Percentiles rank a stretch among this genome's conserved stretches.
Evolutionary conservation across 805 yeast species (phyloP).

Genomic region (Candida quercuum): DNA sequence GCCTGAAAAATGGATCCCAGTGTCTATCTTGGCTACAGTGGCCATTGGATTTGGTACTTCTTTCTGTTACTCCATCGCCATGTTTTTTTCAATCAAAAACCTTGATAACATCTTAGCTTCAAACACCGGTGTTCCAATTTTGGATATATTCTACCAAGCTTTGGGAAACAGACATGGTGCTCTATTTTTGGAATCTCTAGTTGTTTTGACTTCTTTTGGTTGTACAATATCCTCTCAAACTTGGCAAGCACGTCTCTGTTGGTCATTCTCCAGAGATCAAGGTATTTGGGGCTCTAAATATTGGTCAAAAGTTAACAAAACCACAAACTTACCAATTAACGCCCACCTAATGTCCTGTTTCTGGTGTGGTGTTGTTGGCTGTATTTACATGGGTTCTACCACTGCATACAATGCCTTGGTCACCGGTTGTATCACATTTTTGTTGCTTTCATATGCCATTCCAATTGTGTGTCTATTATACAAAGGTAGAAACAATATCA

Average conservation of each 20-base stretch:
- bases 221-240: constrained; percentile 59
- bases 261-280: constrained; percentile 64
- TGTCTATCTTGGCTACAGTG: constrained; percentile 54
- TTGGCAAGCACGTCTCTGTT: constrained; percentile 61
- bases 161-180: constrained; percentile 48
- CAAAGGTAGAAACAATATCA: constrained; percentile 45
- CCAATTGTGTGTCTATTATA: constrained; percentile 45
- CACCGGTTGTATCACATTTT: constrained; percentile 51
- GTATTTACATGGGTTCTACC: constrained; percentile 56
- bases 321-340: constrained; percentile 46
- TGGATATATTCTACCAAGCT: constrained; percentile 58
- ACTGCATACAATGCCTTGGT: constrained; percentile 65
- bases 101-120: constrained; percentile 42
- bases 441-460: constrained; percentile 50
- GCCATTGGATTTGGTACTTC: constrained; percentile 58
- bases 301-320: constrained; percentile 41
- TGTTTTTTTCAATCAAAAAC: constrained; percentile 54
- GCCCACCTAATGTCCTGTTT: constrained; percentile 50
- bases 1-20: constrained; percentile 52
- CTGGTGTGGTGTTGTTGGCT: constrained; percentile 48
- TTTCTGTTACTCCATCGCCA: constrained; percentile 42
- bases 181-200: constrained; percentile 39
- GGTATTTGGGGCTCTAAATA: constrained; percentile 49
- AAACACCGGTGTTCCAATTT: constrained; percentile 51
- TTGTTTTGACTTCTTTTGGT: constrained; percentile 49